phyloP scores from a whole-genome alignment of 2,329 filamentous ascomycete species.

The Ophiosphaerella korrae region DNA sequence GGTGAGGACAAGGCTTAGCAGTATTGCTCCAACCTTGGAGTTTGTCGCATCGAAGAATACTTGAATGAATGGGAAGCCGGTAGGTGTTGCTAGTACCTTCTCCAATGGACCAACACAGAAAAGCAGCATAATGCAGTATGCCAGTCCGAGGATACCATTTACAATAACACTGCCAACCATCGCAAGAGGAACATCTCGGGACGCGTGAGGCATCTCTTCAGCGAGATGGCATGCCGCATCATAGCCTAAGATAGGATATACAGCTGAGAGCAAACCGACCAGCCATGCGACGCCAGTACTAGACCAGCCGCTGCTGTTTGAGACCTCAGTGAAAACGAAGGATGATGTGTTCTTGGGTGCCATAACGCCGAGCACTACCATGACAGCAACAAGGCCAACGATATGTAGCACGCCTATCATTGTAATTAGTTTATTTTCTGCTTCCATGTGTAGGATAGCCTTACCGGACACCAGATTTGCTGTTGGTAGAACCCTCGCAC shows the following conservation, averaged over 20 bases:
- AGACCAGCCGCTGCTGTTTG: conserved; percentile 43
- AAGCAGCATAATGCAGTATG: conserved; percentile 32
- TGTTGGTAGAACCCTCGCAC: conserved; percentile 34
- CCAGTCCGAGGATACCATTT: conserved; percentile 44
- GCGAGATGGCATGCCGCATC: conserved; percentile 40
- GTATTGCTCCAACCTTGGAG: conserved; percentile 22
- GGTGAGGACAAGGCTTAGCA: conserved; percentile 27
- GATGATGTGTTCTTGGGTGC: conserved; percentile 20
- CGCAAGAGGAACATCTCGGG: conserved; percentile 26
- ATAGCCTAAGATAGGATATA: conserved; percentile 32
- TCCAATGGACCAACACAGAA: conserved; percentile 16
- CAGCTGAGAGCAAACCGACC: conserved; percentile 38
- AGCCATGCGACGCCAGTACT: conserved; percentile 38
- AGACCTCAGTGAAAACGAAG: conserved; percentile 32
- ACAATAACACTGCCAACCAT: conserved; percentile 46
- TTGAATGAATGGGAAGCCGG: conserved; percentile 27
- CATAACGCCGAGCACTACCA: conserved; percentile 38
- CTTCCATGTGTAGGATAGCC: conserved; percentile 32
- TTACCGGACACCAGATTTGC: conserved; percentile 4
- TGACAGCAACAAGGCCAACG: conserved; percentile 48
- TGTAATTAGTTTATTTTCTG: background rate
- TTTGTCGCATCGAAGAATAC: conserved; percentile 31
- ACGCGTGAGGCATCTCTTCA: conserved; percentile 46
- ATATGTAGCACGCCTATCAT: conserved; percentile 40
- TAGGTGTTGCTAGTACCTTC: conserved; percentile 17